These are phyloP conservation scores for Sphaceloma murrayae DNA, from an alignment of 2,329 filamentous ascomycete species.

Conservation along the genomic window DNA sequence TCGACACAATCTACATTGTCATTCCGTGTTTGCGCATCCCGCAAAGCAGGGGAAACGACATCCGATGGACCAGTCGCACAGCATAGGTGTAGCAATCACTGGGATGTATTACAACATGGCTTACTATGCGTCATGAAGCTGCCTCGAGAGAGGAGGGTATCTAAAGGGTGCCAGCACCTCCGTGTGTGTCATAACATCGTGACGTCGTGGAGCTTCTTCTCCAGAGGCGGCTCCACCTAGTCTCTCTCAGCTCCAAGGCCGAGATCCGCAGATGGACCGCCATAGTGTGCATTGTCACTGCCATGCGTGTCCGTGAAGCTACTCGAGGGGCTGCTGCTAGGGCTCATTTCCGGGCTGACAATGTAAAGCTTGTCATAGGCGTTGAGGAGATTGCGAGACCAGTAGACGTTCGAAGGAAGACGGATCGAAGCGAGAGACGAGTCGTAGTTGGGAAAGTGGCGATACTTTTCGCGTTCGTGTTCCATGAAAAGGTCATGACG, in stretches of 20 bases:
- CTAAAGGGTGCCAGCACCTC: not conserved
- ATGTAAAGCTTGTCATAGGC: conserved; percentile 42
- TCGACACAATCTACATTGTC: no score
- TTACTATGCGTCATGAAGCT: no score
- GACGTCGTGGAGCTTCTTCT: conserved; percentile 41
- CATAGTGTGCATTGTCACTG: conserved; percentile 20
- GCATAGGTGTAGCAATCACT: no score
- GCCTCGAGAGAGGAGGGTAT: no score
- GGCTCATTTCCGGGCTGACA: conserved; percentile 34
- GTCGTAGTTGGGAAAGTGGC: conserved; percentile 35
- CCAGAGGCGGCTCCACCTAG: conserved; percentile 25
- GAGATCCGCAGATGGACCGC: conserved; percentile 1
- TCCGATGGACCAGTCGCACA: not conserved
- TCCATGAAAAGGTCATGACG: conserved; percentile 38
- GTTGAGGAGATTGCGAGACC: conserved; percentile 38
- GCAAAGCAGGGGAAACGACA: no score
- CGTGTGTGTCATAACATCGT: conserved; percentile 5
- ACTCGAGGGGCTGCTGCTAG: conserved; percentile 28
- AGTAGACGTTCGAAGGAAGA: conserved; percentile 37
- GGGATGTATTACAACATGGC: no score
- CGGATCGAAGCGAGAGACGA: conserved; percentile 40
- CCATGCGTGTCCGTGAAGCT: conserved; percentile 24
- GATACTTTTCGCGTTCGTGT: conserved; percentile 30
- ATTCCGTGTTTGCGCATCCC: no score
- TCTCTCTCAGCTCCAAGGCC: conserved; percentile 6